Base-by-base conservation (phyloP, 106 monocot species). In the Dactylorhiza incarnata region DNA sequence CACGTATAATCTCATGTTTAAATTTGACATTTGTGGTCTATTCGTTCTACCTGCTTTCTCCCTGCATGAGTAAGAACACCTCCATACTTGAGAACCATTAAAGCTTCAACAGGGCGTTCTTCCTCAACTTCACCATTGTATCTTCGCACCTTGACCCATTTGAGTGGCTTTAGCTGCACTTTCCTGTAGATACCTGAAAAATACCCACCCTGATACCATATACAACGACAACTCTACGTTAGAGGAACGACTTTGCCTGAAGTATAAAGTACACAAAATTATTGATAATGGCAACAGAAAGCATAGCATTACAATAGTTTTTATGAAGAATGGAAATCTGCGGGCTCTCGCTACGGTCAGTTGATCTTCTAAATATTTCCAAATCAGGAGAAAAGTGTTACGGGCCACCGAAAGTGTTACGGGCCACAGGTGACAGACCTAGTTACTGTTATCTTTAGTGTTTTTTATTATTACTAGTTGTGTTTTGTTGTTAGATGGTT, bases 11-110 rank as follows among this genome's bases (percentile, higher is more conserved):
- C 37, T 37, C 37, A 37, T 37, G 37, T 37, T 37, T 3, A 37
- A 37, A 37, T 37, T 37, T 37, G 37, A 37, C 24, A 65, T 12
- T 65, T 25, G 29, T 65, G 65, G 29, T 11, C 29, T 65, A 29
- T 46, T 69, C 19, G 70, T 22, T 72, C 23, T 26, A 97, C 97
- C 94, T 99, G 97, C 79, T 99, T 94, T 86, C 97, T 89, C 75
- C 97, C 97, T 62, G 97, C 97, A 88, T 99, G 97, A 77, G 97
- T 99, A 77, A 99, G 91, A 45, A 99, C 97, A 82, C 97, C 97
- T 59, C 97, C 97, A 79, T 99, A 99, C 74, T 99, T 99, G 72
- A 99, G 91, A 86, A 99, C 86, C 97, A 99, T 99, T 65, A 94
- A 83, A 82, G 97, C 97, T 91, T 99, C 97, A 73, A 83, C 48